These are phyloP conservation scores for Crithidia acanthocephali DNA, from an alignment of 208 protist species.

Conservation along the genomic window DNA sequence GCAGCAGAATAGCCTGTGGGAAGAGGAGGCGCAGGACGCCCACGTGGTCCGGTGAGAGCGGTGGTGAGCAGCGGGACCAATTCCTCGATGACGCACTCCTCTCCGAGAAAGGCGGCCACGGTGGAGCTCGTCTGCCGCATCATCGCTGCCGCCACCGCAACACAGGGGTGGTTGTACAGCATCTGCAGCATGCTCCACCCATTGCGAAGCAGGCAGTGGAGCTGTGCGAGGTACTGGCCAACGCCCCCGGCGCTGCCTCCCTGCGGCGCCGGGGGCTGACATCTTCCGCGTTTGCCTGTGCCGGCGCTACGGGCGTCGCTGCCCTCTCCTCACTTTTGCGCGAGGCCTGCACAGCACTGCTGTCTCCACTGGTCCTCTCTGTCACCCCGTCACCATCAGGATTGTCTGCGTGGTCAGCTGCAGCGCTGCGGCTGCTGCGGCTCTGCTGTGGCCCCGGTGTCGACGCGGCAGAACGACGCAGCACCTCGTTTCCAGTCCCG, in stretches of 20 bases:
- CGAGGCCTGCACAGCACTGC: too few relatives aligned
- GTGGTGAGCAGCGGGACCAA: constrained; percentile 81
- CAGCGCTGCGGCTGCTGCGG: too few relatives aligned
- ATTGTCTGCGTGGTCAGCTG: too few relatives aligned
- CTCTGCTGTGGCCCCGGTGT: too few relatives aligned
- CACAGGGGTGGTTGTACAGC: constrained; percentile 48
- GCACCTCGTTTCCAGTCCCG: too few relatives aligned
- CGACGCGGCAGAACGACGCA: too few relatives aligned
- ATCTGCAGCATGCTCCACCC: constrained; percentile 73
- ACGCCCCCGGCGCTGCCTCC: constrained; percentile 7
- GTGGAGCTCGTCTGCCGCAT: constrained; percentile 35
- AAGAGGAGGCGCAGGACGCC: constrained; percentile 63
- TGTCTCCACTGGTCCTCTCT: too few relatives aligned
- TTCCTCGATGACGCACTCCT: constrained; percentile 57
- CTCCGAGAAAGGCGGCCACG: constrained; percentile 72
- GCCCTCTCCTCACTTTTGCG: too few relatives aligned
- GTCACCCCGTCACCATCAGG: too few relatives aligned
- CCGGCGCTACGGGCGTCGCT: not conserved
- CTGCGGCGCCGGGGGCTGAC: not conserved
- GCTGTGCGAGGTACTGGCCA: constrained; percentile 42
- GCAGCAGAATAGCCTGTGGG: constrained; percentile 56
- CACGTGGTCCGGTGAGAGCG: constrained; percentile 39
- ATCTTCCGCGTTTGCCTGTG: not conserved
- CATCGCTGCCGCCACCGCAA: constrained; percentile 43
- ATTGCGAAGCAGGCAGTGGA: constrained; percentile 45